Base-by-base conservation (phyloP, 2,329 filamentous ascomycete species). In the Cercospora sp. region DNA sequence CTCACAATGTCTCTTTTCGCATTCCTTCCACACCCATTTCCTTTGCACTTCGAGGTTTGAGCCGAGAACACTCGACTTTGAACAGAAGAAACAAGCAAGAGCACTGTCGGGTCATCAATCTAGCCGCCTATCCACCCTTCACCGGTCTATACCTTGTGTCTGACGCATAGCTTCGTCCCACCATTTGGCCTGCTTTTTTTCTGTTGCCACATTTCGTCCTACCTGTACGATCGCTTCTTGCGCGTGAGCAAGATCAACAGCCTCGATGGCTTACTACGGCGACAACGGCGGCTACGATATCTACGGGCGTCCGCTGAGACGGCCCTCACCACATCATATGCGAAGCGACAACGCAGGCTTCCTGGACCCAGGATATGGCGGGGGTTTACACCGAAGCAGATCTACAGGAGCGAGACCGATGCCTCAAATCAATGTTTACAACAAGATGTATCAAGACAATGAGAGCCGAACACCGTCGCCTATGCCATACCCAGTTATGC, bases 361-460 rank as follows among this genome's bases (percentile, higher is more conserved):
- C 57, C 72, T 77, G 8, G 68, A 70, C 64, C 75, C 75, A 33
- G 69, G 72, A 23, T 60, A 65, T 9, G 66, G 66, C 31, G 68
- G 65, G 18, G 77, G 77, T 33, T 78, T 83, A 16, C 79, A 83
- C 60, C 80, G 82, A 64, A 81, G 80, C 59, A 79, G 81, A 67
- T 83, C 81, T 16, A 78, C 79, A 51, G 82, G 82, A 55, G 78
- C 81, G 64, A 71, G 77, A 26, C 81, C 81, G 13, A 76, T 76
- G n/a, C 82, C 82, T 18, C 79, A 81, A 58, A 79, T 83, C 69
- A 82, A 81, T 72, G 82, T 83, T 69, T 80, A 81, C 76, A 83
- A 83, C 73, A 80, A 80, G 64, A 79, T 80, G 31, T 60, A 67
- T 16, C 71, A 72, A 55, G 70, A 72, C 23, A 33, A 69, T 45